Conservation (phyloP, 2,329 filamentous ascomycete species). For the Lachnellula occidentalis region DNA sequence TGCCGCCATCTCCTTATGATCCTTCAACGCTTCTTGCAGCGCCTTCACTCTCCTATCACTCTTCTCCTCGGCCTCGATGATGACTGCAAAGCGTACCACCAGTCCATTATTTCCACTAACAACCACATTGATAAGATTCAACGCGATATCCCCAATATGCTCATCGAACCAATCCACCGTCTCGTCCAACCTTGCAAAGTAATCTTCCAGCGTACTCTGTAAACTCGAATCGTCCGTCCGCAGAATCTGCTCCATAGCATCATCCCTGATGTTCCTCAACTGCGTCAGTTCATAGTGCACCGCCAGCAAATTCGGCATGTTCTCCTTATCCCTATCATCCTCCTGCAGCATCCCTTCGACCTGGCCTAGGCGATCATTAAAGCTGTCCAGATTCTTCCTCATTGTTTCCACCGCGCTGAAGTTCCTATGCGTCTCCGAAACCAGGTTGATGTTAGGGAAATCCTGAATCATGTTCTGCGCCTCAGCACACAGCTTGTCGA, state of each 20-base stretch:
- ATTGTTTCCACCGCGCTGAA: slow-evolving; percentile 92
- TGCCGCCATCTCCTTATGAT: slow-evolving; percentile 90
- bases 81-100: slow-evolving; percentile 83
- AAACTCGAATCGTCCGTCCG: slow-evolving; percentile 67
- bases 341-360: slow-evolving; percentile 75
- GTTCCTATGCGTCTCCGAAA: slow-evolving; percentile 92
- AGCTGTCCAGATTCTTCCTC: slow-evolving; percentile 83
- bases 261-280: slow-evolving; percentile 88
- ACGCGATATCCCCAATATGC: slow-evolving; percentile 80
- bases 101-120: slow-evolving; percentile 81
- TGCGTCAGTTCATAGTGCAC: slow-evolving; percentile 90
- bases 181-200: slow-evolving; percentile 80
- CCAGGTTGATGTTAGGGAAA: slow-evolving; percentile 86
- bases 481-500: slow-evolving; percentile 94
- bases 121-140: slow-evolving; percentile 84
- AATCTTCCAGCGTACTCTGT: slow-evolving; percentile 79
- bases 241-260: slow-evolving; percentile 94
- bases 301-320: slow-evolving; percentile 84
- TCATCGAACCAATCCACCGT: slow-evolving; percentile 94
- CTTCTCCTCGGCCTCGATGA: slow-evolving; percentile 94
- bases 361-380: slow-evolving; percentile 68
- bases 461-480: slow-evolving; percentile 96
- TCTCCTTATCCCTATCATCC: slow-evolving; percentile 80
- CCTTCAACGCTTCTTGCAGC: slow-evolving; percentile 87
- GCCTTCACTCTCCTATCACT: slow-evolving; percentile 89